A percentile compares a stretch with the other conserved stretches of the same genome.
Evolutionary conservation across 2,329 filamentous ascomycete species (phyloP).

Genomic region (Claviceps digitariae): DNA sequence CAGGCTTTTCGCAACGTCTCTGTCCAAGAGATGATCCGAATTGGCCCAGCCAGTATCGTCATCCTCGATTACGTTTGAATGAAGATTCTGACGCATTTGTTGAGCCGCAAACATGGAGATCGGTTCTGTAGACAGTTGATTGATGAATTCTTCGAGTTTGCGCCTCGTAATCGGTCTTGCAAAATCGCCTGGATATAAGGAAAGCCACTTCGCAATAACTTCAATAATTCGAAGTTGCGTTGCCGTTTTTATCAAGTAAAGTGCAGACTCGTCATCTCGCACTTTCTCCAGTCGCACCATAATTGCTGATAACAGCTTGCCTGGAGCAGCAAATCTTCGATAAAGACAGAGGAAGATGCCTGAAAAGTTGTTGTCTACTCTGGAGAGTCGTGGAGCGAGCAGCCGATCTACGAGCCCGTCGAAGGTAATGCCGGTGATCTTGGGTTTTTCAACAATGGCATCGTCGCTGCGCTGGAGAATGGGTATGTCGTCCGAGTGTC

Average conservation of each 20-base stretch:
- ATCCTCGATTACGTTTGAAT: slow-evolving; percentile 61
- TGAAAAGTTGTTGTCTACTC: slow-evolving; percentile 77
- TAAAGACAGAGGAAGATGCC: slow-evolving; percentile 87
- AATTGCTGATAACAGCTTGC: slow-evolving; percentile 63
- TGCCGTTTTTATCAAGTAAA: slow-evolving; percentile 63
- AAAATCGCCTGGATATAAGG: slow-evolving; percentile 85
- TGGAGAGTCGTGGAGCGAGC: slow-evolving; percentile 66
- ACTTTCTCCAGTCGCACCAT: slow-evolving; percentile 61
- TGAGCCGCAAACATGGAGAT: slow-evolving; percentile 76
- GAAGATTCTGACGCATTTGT: slow-evolving; percentile 70
- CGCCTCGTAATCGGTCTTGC: slow-evolving; percentile 61
- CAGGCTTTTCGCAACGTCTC: slow-evolving; percentile 20
- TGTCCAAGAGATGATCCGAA: slow-evolving; percentile 44
- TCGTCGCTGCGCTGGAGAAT: slow-evolving; percentile 56
- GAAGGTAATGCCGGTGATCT: slow-evolving; percentile 40
- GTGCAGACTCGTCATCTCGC: slow-evolving; percentile 50
- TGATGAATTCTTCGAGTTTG: slow-evolving; percentile 62
- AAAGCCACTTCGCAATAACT: slow-evolving; percentile 79
- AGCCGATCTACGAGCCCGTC: slow-evolving; percentile 79
- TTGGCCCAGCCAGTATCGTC: slow-evolving; percentile 92
- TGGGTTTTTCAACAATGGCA: slow-evolving; percentile 36
- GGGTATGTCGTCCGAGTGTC: slow-evolving; percentile 54
- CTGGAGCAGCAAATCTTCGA: slow-evolving; percentile 79
- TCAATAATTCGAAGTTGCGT: slow-evolving; percentile 74
- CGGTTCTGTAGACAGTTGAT: slow-evolving; percentile 58